Conservation (phyloP, 2,329 filamentous ascomycete genomes). For the Neoscytalidium dimidiatum region DNA sequence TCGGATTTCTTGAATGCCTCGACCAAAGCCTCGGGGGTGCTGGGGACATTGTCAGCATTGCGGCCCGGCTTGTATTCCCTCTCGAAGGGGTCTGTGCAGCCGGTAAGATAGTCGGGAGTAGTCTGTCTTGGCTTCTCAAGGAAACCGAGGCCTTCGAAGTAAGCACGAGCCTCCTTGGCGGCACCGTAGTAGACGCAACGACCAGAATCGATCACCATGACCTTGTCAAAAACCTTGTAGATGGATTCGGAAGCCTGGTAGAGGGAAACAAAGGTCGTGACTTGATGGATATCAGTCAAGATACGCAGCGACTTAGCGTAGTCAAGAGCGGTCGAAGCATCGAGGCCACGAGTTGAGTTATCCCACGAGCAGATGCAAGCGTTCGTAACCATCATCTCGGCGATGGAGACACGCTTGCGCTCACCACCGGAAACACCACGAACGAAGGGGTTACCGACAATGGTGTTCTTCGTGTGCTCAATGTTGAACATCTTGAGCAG, state of each 20-base stretch:
- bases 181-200: conserved; percentile 77
- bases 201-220: conserved; percentile 76
- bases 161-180: conserved; percentile 64
- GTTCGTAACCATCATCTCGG: conserved; percentile 76
- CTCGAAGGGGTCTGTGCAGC: conserved; percentile 82
- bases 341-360: conserved; percentile 51
- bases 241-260: conserved; percentile 87
- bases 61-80: conserved; percentile 71
- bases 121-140: conserved; percentile 74
- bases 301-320: conserved; percentile 51
- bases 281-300: conserved; percentile 81
- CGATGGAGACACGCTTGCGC: conserved; percentile 78
- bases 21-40: conserved; percentile 65
- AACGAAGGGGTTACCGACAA: conserved; percentile 80
- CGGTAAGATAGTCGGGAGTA: conserved; percentile 78
- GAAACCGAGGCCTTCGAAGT: conserved; percentile 79
- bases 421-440: conserved; percentile 80
- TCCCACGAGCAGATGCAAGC: conserved; percentile 70
- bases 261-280: conserved; percentile 80
- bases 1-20: conserved; percentile 70
- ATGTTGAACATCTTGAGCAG: conserved; percentile 94
- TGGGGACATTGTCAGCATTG: conserved; percentile 66
- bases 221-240: conserved; percentile 79
- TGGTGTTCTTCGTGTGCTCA: conserved; percentile 80
- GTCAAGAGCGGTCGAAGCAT: conserved; percentile 52